Conservation (phyloP, 2,329 filamentous ascomycete genomes). For the Ophiostoma ips region DNA sequence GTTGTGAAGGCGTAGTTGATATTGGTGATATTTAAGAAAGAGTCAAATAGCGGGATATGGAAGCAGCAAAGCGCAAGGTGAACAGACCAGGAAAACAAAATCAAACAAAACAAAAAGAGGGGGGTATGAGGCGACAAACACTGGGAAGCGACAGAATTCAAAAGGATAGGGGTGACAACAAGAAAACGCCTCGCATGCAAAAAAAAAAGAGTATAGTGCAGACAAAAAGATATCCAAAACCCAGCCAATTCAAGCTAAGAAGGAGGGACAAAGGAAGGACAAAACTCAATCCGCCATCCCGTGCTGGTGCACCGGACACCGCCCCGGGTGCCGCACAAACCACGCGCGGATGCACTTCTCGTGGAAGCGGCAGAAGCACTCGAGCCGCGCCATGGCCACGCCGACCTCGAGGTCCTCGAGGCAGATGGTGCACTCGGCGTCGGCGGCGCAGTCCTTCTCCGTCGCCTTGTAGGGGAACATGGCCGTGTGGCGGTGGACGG, state of each 20-base stretch:
- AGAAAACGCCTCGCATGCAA: no score
- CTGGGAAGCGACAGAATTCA: no score
- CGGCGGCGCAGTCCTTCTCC: conserved; percentile 55
- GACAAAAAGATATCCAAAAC: background rate
- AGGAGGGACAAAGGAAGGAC: background rate
- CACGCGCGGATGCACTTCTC: conserved; percentile 45
- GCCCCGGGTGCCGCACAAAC: conserved; percentile 47
- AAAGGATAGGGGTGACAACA: no score
- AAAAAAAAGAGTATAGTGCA: background rate
- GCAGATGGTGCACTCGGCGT: conserved; percentile 54
- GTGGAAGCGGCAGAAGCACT: conserved; percentile 54
- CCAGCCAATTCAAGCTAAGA: background rate
- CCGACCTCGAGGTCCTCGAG: conserved; percentile 52
- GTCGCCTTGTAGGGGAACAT: conserved; percentile 52
- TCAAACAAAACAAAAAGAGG: no score
- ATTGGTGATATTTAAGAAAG: no score
- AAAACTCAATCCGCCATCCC: conserved; percentile 35
- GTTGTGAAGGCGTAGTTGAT: no score
- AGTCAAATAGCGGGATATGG: no score
- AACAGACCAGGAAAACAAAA: no score
- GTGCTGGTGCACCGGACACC: conserved; percentile 53
- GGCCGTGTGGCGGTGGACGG: conserved; percentile 35
- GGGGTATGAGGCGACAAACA: no score
- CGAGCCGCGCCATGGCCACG: conserved; percentile 48
- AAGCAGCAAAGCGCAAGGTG: no score